These are phyloP conservation scores for Coemansia sp. DNA, from an alignment of 192 early-diverging fungal genomes.

Conservation along the genomic window DNA sequence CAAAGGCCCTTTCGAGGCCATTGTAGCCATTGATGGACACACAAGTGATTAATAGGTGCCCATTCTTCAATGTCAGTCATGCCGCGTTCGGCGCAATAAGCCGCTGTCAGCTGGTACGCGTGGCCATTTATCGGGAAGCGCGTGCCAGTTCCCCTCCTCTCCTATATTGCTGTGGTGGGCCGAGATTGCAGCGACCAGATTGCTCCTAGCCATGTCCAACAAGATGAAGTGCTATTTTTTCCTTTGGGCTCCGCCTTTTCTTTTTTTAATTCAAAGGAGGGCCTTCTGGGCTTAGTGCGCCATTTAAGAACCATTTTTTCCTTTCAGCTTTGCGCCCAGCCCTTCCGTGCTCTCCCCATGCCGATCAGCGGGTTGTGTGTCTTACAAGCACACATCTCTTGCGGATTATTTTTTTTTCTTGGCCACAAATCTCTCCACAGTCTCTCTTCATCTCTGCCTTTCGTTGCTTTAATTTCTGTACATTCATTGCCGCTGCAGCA, in stretches of 20 bases:
- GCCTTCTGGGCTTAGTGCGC: neutral
- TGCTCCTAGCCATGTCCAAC: neutral
- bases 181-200: neutral
- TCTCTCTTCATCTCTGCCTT: neutral
- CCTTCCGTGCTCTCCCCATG: neutral
- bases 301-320: neutral
- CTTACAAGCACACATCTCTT: neutral
- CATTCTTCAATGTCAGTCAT: conserved; percentile 2
- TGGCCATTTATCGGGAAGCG: conserved; percentile 4
- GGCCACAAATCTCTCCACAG: neutral
- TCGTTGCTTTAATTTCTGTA: neutral
- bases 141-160: neutral
- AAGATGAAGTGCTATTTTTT: neutral
- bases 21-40: neutral
- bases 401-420: neutral
- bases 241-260: neutral
- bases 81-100: neutral
- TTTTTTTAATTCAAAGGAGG: neutral
- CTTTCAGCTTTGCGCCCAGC: neutral
- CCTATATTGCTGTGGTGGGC: neutral
- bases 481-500: conserved; percentile 1
- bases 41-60: neutral
- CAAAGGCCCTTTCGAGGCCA: neutral
- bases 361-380: conserved; percentile 5
- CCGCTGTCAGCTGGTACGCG: neutral